Conservation (phyloP, 331 rosid species). For the Prunus yedoensis region DNA sequence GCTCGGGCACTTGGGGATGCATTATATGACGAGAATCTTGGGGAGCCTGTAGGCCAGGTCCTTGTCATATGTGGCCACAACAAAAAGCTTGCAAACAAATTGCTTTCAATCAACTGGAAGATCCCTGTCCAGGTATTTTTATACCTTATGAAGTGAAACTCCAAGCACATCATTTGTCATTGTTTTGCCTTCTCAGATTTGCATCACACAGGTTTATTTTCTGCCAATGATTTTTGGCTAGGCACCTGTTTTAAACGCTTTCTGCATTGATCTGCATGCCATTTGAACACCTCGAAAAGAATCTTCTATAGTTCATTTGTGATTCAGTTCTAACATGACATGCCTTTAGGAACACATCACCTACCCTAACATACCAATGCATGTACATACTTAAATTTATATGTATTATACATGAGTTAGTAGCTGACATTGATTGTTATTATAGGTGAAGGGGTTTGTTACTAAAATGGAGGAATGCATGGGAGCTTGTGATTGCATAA, state of each 20-base stretch:
- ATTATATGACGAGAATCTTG: slow-evolving; percentile 62
- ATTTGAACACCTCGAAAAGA: background rate
- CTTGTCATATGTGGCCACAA: slow-evolving; percentile 95
- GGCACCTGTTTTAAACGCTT: background rate
- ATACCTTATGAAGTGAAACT: background rate
- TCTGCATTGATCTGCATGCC: background rate
- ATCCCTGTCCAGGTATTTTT: slow-evolving; percentile 85
- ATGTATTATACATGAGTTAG: slow-evolving; percentile 9
- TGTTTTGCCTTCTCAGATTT: background rate
- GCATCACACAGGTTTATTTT: background rate
- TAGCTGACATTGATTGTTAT: slow-evolving; percentile 26
- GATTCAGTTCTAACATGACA: background rate
- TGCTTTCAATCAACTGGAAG: slow-evolving; percentile 71
- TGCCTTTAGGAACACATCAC: background rate
- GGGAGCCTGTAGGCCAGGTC: slow-evolving; percentile 75
- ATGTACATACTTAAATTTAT: background rate
- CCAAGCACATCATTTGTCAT: background rate
- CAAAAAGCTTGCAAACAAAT: slow-evolving; percentile 76
- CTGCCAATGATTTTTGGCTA: background rate
- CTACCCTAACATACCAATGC: background rate
- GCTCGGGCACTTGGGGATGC: slow-evolving; percentile 80
- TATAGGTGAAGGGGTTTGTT: slow-evolving; percentile 83
- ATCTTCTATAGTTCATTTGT: background rate
- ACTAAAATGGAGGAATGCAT: slow-evolving; percentile 92
- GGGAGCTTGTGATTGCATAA: slow-evolving; percentile 98